Evolutionary conservation across 148 eudicot species (phyloP).

Genomic region (Dysphania ambrosioides): DNA sequence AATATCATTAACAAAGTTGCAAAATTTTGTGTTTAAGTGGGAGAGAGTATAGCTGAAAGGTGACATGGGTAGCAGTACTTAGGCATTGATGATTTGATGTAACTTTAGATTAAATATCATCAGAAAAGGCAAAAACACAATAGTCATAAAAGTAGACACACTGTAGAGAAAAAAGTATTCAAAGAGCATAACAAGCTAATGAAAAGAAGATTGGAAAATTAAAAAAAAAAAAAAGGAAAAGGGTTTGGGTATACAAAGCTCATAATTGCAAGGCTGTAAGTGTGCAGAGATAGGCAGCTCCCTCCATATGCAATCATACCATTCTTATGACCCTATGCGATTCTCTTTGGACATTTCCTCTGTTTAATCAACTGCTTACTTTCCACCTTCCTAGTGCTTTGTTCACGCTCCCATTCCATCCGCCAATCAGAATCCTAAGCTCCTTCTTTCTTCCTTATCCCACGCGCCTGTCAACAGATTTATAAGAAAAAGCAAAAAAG

Average conservation of each 20-base stretch:
- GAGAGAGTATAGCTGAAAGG: no score
- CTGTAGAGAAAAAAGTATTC: neutral
- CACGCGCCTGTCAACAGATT: neutral
- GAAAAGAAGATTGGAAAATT: neutral
- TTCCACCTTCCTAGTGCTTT: no score
- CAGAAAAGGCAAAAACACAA: no score
- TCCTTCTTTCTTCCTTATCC: neutral
- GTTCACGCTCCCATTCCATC: neutral
- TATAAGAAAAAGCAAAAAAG: neutral
- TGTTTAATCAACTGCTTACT: slow-evolving; percentile 13
- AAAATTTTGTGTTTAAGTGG: no score
- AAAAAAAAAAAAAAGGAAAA: neutral
- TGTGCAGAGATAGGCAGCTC: neutral
- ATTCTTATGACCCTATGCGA: slow-evolving; percentile 3
- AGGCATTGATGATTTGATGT: no score
- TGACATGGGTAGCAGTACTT: no score
- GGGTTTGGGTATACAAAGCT: neutral
- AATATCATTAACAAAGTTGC: no score
- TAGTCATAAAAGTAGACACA: neutral
- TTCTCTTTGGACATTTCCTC: slow-evolving; percentile 20
- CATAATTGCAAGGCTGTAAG: slow-evolving; percentile 18
- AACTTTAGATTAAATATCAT: no score
- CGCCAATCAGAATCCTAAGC: slow-evolving; percentile 26
- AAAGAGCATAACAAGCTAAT: neutral
- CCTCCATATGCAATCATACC: slow-evolving; percentile 26